Evolutionary conservation across 176 grass and related monocot genomes (phyloP).

Genomic region (Urochloa ruziziensis): DNA sequence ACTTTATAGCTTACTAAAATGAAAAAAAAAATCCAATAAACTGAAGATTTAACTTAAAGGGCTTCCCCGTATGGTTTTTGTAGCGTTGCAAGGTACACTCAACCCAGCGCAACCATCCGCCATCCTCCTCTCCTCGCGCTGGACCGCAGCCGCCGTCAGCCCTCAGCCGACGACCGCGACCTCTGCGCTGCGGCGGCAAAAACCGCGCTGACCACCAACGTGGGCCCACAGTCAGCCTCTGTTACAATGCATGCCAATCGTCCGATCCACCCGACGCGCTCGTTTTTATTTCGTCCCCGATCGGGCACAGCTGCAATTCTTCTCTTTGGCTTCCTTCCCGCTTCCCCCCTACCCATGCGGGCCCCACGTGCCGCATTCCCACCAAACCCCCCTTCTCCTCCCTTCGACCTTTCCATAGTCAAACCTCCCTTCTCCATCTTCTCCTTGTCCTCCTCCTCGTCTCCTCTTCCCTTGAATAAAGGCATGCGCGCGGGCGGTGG

Average conservation of each 20-base stretch:
- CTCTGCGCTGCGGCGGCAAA: neutral
- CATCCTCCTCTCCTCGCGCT: neutral
- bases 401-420: conserved; percentile 30
- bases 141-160: neutral
- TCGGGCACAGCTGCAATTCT: neutral
- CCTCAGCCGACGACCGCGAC: neutral
- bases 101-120: neutral
- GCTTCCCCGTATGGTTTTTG: no score
- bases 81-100: neutral
- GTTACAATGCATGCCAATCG: no score
- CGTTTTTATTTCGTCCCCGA: neutral
- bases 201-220: neutral
- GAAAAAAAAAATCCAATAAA: no score
- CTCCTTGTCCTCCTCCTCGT: neutral
- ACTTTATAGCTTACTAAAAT: no score
- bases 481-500: neutral
- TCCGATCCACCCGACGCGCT: neutral
- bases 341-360: neutral
- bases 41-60: no score
- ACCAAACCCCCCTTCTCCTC: conserved; percentile 9
- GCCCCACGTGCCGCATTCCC: conserved; percentile 21
- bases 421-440: conserved; percentile 31
- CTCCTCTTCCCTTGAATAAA: neutral
- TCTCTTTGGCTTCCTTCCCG: neutral
- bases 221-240: no score